Evolutionary conservation across 2,329 filamentous ascomycete species (phyloP).

Genomic region (Botryotinia globosa): DNA sequence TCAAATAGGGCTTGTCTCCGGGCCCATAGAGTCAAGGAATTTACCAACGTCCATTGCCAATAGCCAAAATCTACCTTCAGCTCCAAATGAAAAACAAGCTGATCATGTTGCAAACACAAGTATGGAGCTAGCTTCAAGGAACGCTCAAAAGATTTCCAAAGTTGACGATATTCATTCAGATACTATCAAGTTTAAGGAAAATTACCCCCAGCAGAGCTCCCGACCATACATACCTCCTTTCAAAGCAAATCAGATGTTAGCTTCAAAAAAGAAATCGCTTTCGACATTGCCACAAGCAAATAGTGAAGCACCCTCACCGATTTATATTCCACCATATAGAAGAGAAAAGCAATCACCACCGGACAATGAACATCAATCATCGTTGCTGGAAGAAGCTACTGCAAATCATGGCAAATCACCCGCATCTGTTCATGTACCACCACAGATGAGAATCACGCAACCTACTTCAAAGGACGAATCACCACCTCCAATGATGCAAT

Average conservation of each 20-base stretch:
- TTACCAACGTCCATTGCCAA: not conserved
- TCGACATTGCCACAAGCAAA: not conserved
- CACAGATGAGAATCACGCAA: not conserved
- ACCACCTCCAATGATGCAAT: not conserved
- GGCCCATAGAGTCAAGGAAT: not conserved
- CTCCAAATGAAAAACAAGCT: not conserved
- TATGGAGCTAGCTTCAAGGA: not conserved
- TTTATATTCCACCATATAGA: not conserved
- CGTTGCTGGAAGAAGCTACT: not conserved
- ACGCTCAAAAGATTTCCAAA: not conserved
- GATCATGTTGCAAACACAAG: not conserved
- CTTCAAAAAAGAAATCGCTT: not conserved
- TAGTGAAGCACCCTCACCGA: not conserved
- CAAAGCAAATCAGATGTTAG: not conserved
- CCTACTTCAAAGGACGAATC: not conserved
- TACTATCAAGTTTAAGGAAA: not conserved
- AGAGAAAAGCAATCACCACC: not conserved
- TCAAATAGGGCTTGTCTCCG: not conserved
- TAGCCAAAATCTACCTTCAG: not conserved
- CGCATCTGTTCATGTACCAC: not conserved
- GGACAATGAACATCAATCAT: not conserved
- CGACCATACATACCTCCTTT: too few relatives aligned
- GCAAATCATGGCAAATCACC: not conserved
- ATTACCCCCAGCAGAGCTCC: not conserved
- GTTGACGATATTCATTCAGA: not conserved